Evolutionary conservation across 2,329 filamentous ascomycete genomes (phyloP).

Genomic region (Colletotrichum ledebouriae): DNA sequence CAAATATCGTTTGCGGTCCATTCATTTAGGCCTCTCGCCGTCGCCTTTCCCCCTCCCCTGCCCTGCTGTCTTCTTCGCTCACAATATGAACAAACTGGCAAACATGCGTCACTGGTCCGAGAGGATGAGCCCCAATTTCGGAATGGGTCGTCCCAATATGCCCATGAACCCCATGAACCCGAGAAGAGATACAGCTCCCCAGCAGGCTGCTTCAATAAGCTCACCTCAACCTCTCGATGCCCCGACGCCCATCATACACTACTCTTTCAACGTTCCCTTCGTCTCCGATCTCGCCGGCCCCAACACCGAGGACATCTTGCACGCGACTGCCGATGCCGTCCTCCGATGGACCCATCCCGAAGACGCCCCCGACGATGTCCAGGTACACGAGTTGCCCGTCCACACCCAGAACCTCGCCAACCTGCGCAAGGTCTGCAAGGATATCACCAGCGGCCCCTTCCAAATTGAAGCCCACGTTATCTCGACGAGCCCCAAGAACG

Average conservation of each 20-base stretch:
- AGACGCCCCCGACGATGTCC: conserved; percentile 85
- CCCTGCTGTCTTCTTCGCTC: conserved; percentile 45
- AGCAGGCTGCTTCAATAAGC: conserved; percentile 68
- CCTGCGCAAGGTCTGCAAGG: conserved; percentile 83
- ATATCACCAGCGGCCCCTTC: conserved; percentile 78
- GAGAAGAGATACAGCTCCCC: conserved; percentile 68
- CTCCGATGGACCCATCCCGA: conserved; percentile 94
- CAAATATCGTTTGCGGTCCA: conserved; percentile 36
- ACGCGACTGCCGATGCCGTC: conserved; percentile 89
- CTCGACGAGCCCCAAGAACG: conserved; percentile 81
- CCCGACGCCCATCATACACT: conserved; percentile 74
- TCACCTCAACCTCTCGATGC: conserved; percentile 80
- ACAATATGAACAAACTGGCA: conserved; percentile 78
- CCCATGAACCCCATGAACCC: conserved; percentile 69
- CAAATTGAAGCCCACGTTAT: conserved; percentile 88
- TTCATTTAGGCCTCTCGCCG: conserved; percentile 36
- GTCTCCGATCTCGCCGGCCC: conserved; percentile 92
- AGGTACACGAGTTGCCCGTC: conserved; percentile 90
- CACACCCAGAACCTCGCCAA: conserved; percentile 88
- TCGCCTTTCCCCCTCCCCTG: conserved; percentile 47
- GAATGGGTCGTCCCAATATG: conserved; percentile 71
- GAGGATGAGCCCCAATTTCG: conserved; percentile 77
- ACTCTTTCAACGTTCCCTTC: conserved; percentile 98
- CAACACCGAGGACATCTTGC: conserved; percentile 93
- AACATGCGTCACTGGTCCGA: conserved; percentile 81